A percentile compares a stretch with the other conserved stretches of the same genome.
Conservation (phyloP, 345 rosid genomes). For the Turritis glabra region DNA sequence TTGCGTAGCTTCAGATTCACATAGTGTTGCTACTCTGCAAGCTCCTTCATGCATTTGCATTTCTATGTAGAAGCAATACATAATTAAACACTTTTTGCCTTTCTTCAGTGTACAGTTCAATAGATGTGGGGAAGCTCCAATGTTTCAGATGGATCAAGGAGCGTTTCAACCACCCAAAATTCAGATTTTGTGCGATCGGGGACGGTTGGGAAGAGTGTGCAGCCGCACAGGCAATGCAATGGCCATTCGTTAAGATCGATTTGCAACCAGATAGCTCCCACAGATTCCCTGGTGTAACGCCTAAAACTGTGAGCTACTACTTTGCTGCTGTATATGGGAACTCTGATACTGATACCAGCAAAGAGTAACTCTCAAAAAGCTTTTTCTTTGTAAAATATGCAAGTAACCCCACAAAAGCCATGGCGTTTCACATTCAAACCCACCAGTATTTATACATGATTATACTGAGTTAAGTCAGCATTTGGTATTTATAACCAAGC, state of each 20-base stretch:
- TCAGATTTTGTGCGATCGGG: slow-evolving; percentile 72
- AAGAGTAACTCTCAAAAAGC: not conserved
- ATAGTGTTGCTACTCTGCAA: not conserved
- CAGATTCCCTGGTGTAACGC: slow-evolving; percentile 83
- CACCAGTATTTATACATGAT: slow-evolving; percentile 11
- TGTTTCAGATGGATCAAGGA: slow-evolving; percentile 76
- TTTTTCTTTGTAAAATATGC: slow-evolving; percentile 20
- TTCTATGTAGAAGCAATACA: not conserved
- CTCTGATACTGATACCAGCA: slow-evolving; percentile 37
- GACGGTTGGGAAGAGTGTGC: slow-evolving; percentile 94
- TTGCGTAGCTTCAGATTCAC: not conserved
- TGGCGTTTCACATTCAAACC: slow-evolving; percentile 2
- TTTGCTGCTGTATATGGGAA: slow-evolving; percentile 62
- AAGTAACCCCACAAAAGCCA: slow-evolving; percentile 5
- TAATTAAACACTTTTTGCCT: not conserved
- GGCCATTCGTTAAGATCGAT: slow-evolving; percentile 88
- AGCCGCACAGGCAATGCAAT: slow-evolving; percentile 79
- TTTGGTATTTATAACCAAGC: not conserved
- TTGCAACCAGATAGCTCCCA: slow-evolving; percentile 57
- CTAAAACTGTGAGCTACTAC: slow-evolving; percentile 65
- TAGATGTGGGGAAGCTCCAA: slow-evolving; percentile 77
- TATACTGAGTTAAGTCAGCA: not conserved
- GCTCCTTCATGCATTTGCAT: not conserved
- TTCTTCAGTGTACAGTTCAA: slow-evolving; percentile 70
- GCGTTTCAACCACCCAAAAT: slow-evolving; percentile 49